Base-by-base conservation (phyloP, 2,329 filamentous ascomycete species). In the Aspergillus vadensis region DNA sequence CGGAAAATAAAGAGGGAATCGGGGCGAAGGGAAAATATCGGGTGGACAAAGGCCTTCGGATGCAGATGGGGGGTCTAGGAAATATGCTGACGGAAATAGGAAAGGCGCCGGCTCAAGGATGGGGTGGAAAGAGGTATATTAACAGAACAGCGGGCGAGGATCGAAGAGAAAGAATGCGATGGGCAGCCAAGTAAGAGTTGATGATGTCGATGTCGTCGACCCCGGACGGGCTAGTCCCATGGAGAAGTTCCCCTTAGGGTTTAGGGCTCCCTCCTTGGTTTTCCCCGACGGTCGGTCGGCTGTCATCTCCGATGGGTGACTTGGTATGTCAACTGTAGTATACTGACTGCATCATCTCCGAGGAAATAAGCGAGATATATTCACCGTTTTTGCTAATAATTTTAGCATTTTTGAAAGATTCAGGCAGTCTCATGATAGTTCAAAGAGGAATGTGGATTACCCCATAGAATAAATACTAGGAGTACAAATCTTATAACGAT, bases 181-280 rank as follows among this genome's bases (percentile, higher is more conserved):
- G 55, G 61, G 50, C 36, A 44, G 49, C 56, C 17, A 58, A 48
- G 32, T 36, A 36, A 36, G 32, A 36, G 32, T 36, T 57, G 59
- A 66, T 62, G 63, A 60, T 62, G 66, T 63, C 61, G 62, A 65
- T 62, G 58, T 64, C 57, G 60, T 55, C 60, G 56, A 62, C 51
- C 60, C 43, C 55, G 48, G 64, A 61, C 51, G 43, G 27, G 38
- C 43, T 25, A 36, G 32, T 36, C 32, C 51, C 23, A 52, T 19
- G 39, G 48, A 53, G 55, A 57, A 36, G 44, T 58, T 47, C 43
- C 30, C 58, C 19, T 65, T 70, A 66, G 64, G 67, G 69, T 58
- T 66, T 70, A 71, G 69, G 63, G 63, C 49, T 63, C 9, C 44
- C 53, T 30, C 7, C 14, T 17, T 17, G 21, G 15, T 27, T 19